Conservation (phyloP, 169 alveolate species). For the Plasmodium cynomolgi region DNA sequence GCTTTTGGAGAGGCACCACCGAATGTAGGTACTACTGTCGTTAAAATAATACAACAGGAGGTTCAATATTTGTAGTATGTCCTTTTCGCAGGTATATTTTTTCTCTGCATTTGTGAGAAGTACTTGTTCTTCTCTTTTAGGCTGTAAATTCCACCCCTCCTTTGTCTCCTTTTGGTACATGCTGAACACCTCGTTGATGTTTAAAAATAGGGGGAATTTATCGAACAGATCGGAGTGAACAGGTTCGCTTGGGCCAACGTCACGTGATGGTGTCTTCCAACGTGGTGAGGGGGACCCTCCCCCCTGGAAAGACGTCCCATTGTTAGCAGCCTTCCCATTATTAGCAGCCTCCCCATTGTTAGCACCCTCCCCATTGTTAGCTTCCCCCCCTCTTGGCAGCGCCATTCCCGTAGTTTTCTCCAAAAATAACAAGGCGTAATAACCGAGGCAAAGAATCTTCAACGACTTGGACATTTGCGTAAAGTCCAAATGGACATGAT, state of each 20-base stretch:
- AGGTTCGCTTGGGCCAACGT: background rate
- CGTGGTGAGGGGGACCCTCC: no score
- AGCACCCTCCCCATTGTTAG: background rate
- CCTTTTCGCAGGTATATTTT: slow-evolving; percentile 38
- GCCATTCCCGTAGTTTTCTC: background rate
- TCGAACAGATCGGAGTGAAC: slow-evolving; percentile 14
- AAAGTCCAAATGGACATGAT: slow-evolving; percentile 25
- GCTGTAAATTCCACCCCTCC: background rate
- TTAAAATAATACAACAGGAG: slow-evolving; percentile 40
- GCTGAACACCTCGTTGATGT: slow-evolving; percentile 47
- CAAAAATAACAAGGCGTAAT: slow-evolving; percentile 48
- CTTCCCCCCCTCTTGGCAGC: background rate
- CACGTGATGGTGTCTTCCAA: background rate
- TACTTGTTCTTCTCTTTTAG: background rate
- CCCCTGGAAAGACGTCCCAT: no score
- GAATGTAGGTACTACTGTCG: slow-evolving; percentile 36
- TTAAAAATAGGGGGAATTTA: slow-evolving; percentile 23
- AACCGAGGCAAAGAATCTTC: slow-evolving; percentile 50
- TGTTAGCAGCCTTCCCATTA: background rate
- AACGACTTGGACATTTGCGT: slow-evolving; percentile 34
- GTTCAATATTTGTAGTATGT: slow-evolving; percentile 25
- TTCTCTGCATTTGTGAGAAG: background rate
- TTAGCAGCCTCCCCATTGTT: background rate
- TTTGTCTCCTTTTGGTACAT: slow-evolving; percentile 8
- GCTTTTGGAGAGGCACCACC: slow-evolving; percentile 69